Conservation (phyloP, 2,329 filamentous ascomycete genomes). For the Trichophyton simii region DNA sequence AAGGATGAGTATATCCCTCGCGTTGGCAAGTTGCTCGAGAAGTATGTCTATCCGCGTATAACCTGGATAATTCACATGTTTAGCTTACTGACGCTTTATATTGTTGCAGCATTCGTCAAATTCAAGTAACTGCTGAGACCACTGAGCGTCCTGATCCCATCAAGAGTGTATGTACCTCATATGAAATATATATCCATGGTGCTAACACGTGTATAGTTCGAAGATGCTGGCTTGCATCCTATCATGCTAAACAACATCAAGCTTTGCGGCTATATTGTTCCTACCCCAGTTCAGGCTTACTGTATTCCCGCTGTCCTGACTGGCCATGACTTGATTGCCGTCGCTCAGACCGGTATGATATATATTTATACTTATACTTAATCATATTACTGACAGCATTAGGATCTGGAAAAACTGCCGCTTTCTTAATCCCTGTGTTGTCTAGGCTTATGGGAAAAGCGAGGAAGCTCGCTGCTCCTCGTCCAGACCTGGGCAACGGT, state of each 20-base stretch:
- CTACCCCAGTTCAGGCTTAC: conserved; percentile 81
- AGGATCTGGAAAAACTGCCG: conserved; percentile 95
- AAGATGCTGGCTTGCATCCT: conserved; percentile 72
- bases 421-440: conserved; percentile 77
- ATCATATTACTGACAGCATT: not conserved
- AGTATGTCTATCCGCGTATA: conserved; percentile 33
- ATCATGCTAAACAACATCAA: conserved; percentile 65
- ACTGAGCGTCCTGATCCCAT: conserved; percentile 38
- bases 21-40: conserved; percentile 51
- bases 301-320: conserved; percentile 65
- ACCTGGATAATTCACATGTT: conserved; percentile 2
- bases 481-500: conserved; percentile 49
- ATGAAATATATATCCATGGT: not conserved
- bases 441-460: conserved; percentile 93
- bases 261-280: conserved; percentile 55
- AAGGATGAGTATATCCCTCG: conserved; percentile 39
- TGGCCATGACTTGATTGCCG: conserved; percentile 71
- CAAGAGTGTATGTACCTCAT: conserved; percentile 31
- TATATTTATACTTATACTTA: conserved; percentile 17
- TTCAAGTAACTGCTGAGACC: conserved; percentile 41
- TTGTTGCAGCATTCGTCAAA: conserved; percentile 30
- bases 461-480: conserved; percentile 68
- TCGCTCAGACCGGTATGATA: conserved; percentile 73
- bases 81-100: conserved; percentile 1
- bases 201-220: conserved; percentile 42